Evolutionary conservation across 352 stramenopile genomes (phyloP), one percentile per base, ranked within the genome.

Genomic region (Pythium biforme): DNA sequence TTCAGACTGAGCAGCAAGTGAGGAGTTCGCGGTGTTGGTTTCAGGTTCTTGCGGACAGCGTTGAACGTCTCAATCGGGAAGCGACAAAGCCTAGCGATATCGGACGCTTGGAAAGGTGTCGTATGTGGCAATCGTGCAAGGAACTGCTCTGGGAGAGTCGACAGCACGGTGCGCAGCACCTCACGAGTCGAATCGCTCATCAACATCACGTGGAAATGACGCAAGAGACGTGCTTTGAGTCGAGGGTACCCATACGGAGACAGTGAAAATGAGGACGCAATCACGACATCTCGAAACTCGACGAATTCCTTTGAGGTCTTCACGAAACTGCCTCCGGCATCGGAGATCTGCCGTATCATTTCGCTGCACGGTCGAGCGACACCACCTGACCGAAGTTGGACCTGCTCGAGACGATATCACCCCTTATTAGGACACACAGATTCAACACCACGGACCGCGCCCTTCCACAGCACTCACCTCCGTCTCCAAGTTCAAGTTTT

Each of bases 201-300:
- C 62, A 68, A 81, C 15, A 89, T 73, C 59, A 89, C 14, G 41
- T 88, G 73, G 27, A 92, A 90, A 59, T 92, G 83, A 5, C 83
- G 75, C 17, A 92, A 52, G 2, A 92, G 63, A 22, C 83, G 74
- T 23, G 68, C 60, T 26, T 74, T 48, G 4, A 89, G 54, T 2
- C 48, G 59, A 12, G 70, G 61, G 25, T 80, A 85, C 4, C 76
- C 79, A 40, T 76, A 76, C 0, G 77, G 23, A 0, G 75, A 76
- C 4, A 85, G 31, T 15, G 79, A 84, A 57, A 84, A 89, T 3
- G 77, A 78, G 15, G 60, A 64, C 54, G 69, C 83, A 11, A 89
- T 27, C 8, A 70, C 51, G 1, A 86, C 51, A 45, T 89, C 78
- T 54, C 70, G 65, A 49, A 88, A 86, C 55, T 88, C 75, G 12